Evolutionary conservation across 768 basidiomycete genomes (phyloP).

Genomic region (Coprinellus aureogranulatus): DNA sequence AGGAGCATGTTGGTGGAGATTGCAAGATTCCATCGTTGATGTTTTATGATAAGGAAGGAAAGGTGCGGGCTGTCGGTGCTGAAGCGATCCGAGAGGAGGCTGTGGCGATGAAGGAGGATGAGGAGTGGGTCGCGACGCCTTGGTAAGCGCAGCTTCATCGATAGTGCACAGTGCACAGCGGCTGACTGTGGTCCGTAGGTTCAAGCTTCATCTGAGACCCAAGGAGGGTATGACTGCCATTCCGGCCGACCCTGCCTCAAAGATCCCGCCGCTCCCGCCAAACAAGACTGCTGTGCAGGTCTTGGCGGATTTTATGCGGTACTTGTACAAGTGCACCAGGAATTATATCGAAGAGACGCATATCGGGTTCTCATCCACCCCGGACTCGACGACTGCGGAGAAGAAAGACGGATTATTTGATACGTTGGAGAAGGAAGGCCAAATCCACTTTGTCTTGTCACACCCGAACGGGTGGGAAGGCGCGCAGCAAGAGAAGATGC

Average conservation of each 20-base stretch:
- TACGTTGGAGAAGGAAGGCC: conserved; percentile 9
- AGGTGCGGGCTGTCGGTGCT: conserved; percentile 39
- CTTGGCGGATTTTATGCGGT: conserved; percentile 41
- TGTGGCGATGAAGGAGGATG: conserved; percentile 38
- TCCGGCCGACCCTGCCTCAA: conserved; percentile 3
- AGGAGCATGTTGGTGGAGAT: conserved; percentile 39
- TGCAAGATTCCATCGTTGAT: conserved; percentile 48
- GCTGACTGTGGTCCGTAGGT: conserved; percentile 18
- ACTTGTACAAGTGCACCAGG: conserved; percentile 35
- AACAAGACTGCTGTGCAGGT: conserved; percentile 33
- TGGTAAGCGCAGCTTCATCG: conserved; percentile 30
- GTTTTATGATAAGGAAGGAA: conserved; percentile 41
- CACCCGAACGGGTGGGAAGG: conserved; percentile 61
- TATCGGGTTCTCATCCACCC: conserved; percentile 16
- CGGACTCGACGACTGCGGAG: conserved; percentile 25
- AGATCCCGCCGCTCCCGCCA: conserved; percentile 29
- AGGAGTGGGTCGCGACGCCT: conserved; percentile 45
- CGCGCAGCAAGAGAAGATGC: conserved; percentile 47
- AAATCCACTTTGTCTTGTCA: conserved; percentile 40
- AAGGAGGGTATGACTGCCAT: not conserved
- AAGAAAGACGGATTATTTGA: not conserved
- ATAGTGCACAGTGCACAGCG: too few relatives aligned
- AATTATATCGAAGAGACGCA: conserved; percentile 39
- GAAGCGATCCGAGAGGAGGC: conserved; percentile 39
- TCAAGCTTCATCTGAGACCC: conserved; percentile 24